phyloP scores from a whole-genome alignment of 1,139 yeast genomes.

The Geotrichum candidum region DNA sequence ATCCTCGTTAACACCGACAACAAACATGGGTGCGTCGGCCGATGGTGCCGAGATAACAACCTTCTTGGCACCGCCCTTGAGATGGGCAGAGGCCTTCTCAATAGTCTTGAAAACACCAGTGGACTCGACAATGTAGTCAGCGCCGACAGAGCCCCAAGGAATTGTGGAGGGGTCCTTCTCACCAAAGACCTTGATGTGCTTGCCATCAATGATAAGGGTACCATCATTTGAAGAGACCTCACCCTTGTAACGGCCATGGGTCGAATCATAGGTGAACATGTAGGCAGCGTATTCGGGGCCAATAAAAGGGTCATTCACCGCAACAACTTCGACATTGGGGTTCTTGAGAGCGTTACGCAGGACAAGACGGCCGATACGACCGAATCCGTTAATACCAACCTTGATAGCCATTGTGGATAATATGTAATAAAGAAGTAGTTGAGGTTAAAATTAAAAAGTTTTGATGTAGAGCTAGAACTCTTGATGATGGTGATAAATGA shows the following conservation, averaged over 20 bases:
- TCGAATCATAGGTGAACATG: conserved; percentile 85
- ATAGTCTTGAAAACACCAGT: conserved; percentile 81
- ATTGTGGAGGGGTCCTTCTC: conserved; percentile 73
- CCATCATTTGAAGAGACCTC: conserved; percentile 56
- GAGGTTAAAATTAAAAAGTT: not conserved
- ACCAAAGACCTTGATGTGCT: conserved; percentile 61
- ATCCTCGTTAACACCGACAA: conserved; percentile 73
- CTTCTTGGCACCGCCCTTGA: conserved; percentile 85
- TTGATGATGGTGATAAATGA: too few species aligned
- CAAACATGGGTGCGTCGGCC: conserved; percentile 84
- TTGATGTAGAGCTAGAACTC: too few species aligned
- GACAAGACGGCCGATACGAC: conserved; percentile 80
- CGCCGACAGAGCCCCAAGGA: conserved; percentile 78
- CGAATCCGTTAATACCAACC: conserved; percentile 85
- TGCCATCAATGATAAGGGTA: conserved; percentile 59
- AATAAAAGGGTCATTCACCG: conserved; percentile 80
- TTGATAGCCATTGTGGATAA: conserved; percentile 31
- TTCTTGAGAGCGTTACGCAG: conserved; percentile 68
- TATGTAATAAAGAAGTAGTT: too few species aligned
- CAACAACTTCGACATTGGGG: conserved; percentile 68
- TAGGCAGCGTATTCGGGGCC: conserved; percentile 78
- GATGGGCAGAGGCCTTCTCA: conserved; percentile 75
- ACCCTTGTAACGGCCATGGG: conserved; percentile 74
- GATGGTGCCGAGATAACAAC: conserved; percentile 87
- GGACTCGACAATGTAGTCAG: conserved; percentile 77